Evolutionary conservation across 2,329 filamentous ascomycete genomes (phyloP).

Genomic region (Trichophyton schoenleinii): DNA sequence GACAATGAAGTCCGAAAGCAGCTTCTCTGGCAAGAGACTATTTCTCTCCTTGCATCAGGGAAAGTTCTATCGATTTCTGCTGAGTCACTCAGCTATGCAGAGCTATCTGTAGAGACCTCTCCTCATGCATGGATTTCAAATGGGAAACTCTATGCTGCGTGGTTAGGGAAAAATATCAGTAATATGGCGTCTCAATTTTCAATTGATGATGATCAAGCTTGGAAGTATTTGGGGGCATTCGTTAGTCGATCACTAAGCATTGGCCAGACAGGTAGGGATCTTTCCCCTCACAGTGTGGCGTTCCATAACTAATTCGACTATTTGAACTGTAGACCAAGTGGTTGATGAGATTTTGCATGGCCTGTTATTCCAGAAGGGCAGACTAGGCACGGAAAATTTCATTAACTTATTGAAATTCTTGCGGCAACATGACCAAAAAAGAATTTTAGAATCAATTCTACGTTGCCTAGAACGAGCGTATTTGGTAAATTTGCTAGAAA

Average conservation of each 20-base stretch:
- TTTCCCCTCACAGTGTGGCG: neutral
- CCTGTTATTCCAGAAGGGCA: conserved; percentile 24
- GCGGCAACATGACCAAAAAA: conserved; percentile 38
- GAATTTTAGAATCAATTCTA: conserved; percentile 34
- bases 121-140: conserved; percentile 49
- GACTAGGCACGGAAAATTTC: conserved; percentile 21
- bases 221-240: conserved; percentile 33
- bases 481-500: neutral
- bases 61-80: conserved; percentile 46
- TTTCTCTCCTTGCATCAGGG: conserved; percentile 47
- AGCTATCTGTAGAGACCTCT: conserved; percentile 18
- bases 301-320: conserved; percentile 8
- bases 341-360: conserved; percentile 28
- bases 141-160: conserved; percentile 52
- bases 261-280: conserved; percentile 53
- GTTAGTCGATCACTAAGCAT: conserved; percentile 52
- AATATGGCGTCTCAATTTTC: conserved; percentile 33
- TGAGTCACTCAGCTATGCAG: conserved; percentile 38
- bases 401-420: conserved; percentile 31
- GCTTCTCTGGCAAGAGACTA: conserved; percentile 51
- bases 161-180: conserved; percentile 57
- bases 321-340: conserved; percentile 25
- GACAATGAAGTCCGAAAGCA: conserved; percentile 34
- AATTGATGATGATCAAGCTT: conserved; percentile 19
- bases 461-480: conserved; percentile 13